phyloP scores from a whole-genome alignment of 352 stramenopile species.

The Phytophthora syringae region DNA sequence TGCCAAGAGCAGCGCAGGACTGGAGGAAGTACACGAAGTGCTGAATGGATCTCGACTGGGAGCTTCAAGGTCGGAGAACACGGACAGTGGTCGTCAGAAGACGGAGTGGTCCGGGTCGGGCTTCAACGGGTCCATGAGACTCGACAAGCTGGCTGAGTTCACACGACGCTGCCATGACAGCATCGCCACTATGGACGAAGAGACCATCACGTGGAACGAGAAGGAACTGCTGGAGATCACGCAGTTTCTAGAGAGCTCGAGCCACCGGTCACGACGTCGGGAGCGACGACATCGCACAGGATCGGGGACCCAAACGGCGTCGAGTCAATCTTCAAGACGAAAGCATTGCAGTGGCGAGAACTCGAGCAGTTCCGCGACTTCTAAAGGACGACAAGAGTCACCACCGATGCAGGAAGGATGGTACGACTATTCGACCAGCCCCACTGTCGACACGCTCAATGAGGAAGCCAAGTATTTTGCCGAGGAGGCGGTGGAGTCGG shows the following conservation, averaged over 20 bases:
- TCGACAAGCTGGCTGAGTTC: constrained; percentile 39
- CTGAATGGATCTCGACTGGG: constrained; percentile 22
- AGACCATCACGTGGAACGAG: constrained; percentile 41
- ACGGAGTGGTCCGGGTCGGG: constrained; percentile 19
- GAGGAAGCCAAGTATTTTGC: constrained; percentile 25
- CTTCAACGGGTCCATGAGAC: constrained; percentile 11
- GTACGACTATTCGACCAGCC: constrained; percentile 30
- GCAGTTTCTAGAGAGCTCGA: constrained; percentile 30
- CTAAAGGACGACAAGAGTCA: constrained; percentile 17
- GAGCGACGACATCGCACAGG: constrained; percentile 22
- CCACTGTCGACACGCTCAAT: constrained; percentile 20
- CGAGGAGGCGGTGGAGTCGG: constrained; percentile 25
- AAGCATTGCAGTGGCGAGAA: constrained; percentile 23
- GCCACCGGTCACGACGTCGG: constrained; percentile 21
- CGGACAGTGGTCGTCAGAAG: constrained; percentile 3
- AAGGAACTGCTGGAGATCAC: constrained; percentile 46
- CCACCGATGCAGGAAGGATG: not conserved
- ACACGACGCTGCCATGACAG: constrained; percentile 31
- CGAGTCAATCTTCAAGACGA: constrained; percentile 13
- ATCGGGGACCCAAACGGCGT: constrained; percentile 9
- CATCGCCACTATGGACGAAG: constrained; percentile 17
- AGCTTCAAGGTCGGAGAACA: constrained; percentile 14
- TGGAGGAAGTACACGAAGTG: constrained; percentile 42
- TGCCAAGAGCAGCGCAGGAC: constrained; percentile 17
- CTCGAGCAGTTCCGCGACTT: constrained; percentile 29